Evolutionary conservation across 768 basidiomycete genomes (phyloP), one percentile per base, ranked within the genome.

Genomic region (Boletellus ananas): DNA sequence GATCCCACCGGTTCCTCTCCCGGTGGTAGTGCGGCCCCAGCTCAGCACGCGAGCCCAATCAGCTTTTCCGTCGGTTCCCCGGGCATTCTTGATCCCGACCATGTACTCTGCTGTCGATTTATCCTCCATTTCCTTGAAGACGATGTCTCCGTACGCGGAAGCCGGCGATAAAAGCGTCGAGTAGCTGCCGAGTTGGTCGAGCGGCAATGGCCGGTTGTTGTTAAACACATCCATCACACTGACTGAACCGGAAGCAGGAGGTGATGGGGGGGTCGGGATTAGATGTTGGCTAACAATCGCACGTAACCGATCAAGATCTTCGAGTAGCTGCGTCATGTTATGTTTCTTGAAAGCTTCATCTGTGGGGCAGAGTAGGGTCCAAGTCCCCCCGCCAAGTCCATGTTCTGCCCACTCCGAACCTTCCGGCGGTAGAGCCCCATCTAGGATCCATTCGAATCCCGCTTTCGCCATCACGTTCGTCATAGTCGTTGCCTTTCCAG

Each of bases 401-500:
- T 66, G 61, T 14, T 82, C 74, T 6, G 77, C 78, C 84, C 84
- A 90, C 11, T 70, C 72, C 10, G 85, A 85, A 47, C 74, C 85
- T 57, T 83, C 80, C 5, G 89, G 87, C 7, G 88, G 88, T 1
- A 78, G 71, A 6, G 84, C 88, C 5, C 94, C 95, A 56, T 97
- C 85, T 48, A 97, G 71, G 34, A 96, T 71, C 94, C 94, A 97
- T 34, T 86, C 87, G 51, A 96, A 80, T 10, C 92, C 92, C 2
- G 90, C 92, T 59, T 87, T 88, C 49, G 78, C 73, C 51, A 96
- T 76, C 61, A 99, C 66, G 29, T 84, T 89, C 18, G 79, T 74
- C 94, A 99, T 97, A 3, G 89, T 96, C 29, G 78, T 83, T 37
- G 85, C 90, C 65, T 90, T 88, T 18, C 90, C 90, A 4, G 94